Evolutionary conservation across 2,329 filamentous ascomycete species (phyloP).

Genomic region (Chalara sp.): DNA sequence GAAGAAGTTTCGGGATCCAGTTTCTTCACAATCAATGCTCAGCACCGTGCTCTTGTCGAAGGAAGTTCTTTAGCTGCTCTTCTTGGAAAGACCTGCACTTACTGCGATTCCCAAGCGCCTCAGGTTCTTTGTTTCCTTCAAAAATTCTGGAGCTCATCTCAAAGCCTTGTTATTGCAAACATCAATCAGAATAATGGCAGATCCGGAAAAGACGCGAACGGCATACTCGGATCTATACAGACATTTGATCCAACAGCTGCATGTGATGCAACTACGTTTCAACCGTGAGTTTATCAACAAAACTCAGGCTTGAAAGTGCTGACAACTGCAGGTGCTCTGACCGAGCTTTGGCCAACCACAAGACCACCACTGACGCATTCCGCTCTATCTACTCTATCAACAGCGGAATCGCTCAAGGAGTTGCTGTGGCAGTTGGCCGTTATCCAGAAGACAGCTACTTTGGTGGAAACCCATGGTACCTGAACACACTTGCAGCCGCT

Average conservation of each 20-base stretch:
- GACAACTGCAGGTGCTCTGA: conserved; percentile 23
- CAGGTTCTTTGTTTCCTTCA: conserved; percentile 69
- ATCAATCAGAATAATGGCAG: conserved; percentile 56
- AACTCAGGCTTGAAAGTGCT: too few relatives aligned
- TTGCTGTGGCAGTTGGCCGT: conserved; percentile 56
- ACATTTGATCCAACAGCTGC: conserved; percentile 61
- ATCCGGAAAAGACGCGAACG: conserved; percentile 66
- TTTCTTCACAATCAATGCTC: conserved; percentile 69
- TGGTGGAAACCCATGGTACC: conserved; percentile 76
- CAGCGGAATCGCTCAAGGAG: conserved; percentile 50
- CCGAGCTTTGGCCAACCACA: conserved; percentile 66
- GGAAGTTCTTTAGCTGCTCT: conserved; percentile 59
- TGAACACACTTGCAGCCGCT: conserved; percentile 68
- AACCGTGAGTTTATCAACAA: conserved; percentile 46
- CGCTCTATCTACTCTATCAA: conserved; percentile 65
- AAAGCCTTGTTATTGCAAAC: conserved; percentile 62
- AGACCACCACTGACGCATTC: conserved; percentile 69
- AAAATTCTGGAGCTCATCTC: conserved; percentile 57
- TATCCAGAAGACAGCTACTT: conserved; percentile 71
- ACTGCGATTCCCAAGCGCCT: conserved; percentile 59
- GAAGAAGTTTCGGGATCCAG: conserved; percentile 72
- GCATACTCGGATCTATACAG: conserved; percentile 58
- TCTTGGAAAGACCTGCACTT: conserved; percentile 52
- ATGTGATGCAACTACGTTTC: conserved; percentile 67
- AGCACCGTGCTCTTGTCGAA: conserved; percentile 63